Evolutionary conservation across 1,284 basidiomycete genomes (phyloP), one percentile per base, ranked within the genome.

Genomic region (Naganishia sp.): DNA sequence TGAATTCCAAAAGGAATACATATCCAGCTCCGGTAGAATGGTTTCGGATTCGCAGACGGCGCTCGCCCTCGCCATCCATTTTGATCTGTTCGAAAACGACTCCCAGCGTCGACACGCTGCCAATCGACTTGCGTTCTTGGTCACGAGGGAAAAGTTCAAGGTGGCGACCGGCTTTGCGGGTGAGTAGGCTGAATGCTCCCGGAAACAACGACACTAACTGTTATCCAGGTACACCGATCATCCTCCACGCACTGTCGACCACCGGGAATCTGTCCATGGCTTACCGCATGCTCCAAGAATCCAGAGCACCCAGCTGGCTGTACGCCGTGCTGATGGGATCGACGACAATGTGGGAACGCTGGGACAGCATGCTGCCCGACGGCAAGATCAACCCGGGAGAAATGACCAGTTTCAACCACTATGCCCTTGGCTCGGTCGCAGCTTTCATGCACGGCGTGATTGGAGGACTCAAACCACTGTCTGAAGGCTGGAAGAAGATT

Each of bases 341-440:
- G 1, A 79, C 78, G 0, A 78, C 77, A 5, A 76, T 78, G 44
- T 78, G 75, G 77, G 75, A 77, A 67, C 65, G 75, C 42, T 77
- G 75, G 75, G 72, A 77, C 66, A 68, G 65, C 43, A 73, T 77
- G 74, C 55, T 74, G 13, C 70, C 72, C 6, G 70, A 75, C 57
- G 75, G 75, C 2, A 59, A 53, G 0, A 74, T 77, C 65, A 77
- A 77, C 48, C 75, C 75, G 0, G 75, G 76, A n/a, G 70, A 77
- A 54, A 79, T 79, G 78, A 79, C 78, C 0, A 72, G 70, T 0
- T 77, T 79, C 70, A 79, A 79, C 66, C 78, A 79, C 55, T 79
- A 77, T 66, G 77, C 78, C 3, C 69, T 79, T 10, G 78, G 78
- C 3, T 57, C 74, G 6, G 76, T 77, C 16, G 76, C 75, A 0